Evolutionary conservation across 805 yeast genomes (phyloP), one percentile per base, ranked within the genome.

Genomic region (Saccharomycopsis fermentans): DNA sequence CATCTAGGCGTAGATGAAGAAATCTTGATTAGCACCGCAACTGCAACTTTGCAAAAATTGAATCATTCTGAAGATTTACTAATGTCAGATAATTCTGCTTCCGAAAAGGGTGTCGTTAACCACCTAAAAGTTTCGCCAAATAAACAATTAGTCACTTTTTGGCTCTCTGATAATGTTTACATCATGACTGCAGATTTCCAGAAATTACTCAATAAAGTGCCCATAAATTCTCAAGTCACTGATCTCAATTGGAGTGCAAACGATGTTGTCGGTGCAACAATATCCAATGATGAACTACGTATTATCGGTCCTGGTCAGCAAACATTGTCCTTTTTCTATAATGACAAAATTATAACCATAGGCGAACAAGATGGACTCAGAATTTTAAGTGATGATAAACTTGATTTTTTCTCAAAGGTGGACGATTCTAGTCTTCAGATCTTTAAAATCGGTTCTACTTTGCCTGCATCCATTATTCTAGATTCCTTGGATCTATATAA

Each of bases 391-490:
- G 66, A 72, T 2, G 76, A 75, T 8, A 77, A 78, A 50, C 73
- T 87, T 16, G 85, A 84, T 61, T 80, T 87, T 57, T 67, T 90
- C 9, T 73, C 84, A 6, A 77, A 84, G 62, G 96, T 94, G 0
- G 76, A 81, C 0, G 72, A 73, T 1, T 69, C 74, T 0, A 80
- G 87, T 0, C 76, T 78, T 2, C 82, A 83, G 40, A 77, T 88
- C 6, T 90, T 90, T 69, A 81, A 80, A 65, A 81, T 91, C 54
- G 99, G 98, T 0, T 89, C 97, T 0, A 79, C 88, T 0, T 79
- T 87, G 36, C 87, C 97, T 0, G 78, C 94, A 35, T 89, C 96
- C 1, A 85, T 92, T 26, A 72, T 94, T 36, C 71, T 89, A 8
- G 97, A 91, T 70, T 86, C 96, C 8, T 77, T 83, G 40, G 85